Evolutionary conservation across 2,329 filamentous ascomycete genomes (phyloP), one percentile per base, ranked within the genome.

Genomic region (Pyricularia sp.): DNA sequence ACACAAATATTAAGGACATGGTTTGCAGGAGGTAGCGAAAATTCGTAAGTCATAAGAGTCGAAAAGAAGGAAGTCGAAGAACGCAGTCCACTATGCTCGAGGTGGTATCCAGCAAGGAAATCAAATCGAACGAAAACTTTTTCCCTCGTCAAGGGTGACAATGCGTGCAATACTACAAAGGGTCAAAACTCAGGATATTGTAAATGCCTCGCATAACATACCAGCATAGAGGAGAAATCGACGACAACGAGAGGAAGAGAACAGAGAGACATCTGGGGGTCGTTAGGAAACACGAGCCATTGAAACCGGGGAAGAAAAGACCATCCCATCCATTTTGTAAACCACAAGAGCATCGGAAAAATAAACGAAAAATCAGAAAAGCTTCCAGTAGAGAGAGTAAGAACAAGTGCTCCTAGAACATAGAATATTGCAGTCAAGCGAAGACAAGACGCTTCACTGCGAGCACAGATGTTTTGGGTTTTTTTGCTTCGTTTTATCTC

Each of bases 91-190:
- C 69, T 71, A 72, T 73, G 72, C 71, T 71, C 71, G 71, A 72
- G 68, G 72, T 72, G 74, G 73, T 75, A 76, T 76, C 75, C 73
- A 73, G 73, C 70, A 72, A 71, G 64, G 71, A 70, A 72, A 71
- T 66, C 69, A 72, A 74, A 73, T 70, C 68, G 70, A 70, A 69
- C 66, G 69, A 72, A 59, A 73, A 66, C 68, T 71, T 73, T 68
- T 68, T 33, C 66, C 63, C 64, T 42, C 31, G 61, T 65, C 61
- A 65, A 67, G 67, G 63, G 67, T n/a, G 11, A 33, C 58, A 31
- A 64, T 68, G 66, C 66, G 55, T 68, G 66, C 66, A 31, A 42
- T 50, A 64, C 66, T 68, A 68, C 66, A 68, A 33, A 58, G 59
- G 66, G 42, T 58, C 66, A 61, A 68, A 68, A 68, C 58, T 36